Base-by-base conservation (phyloP, 192 early-diverging fungal genomes). In the Phlyctochytrium arcticum region DNA sequence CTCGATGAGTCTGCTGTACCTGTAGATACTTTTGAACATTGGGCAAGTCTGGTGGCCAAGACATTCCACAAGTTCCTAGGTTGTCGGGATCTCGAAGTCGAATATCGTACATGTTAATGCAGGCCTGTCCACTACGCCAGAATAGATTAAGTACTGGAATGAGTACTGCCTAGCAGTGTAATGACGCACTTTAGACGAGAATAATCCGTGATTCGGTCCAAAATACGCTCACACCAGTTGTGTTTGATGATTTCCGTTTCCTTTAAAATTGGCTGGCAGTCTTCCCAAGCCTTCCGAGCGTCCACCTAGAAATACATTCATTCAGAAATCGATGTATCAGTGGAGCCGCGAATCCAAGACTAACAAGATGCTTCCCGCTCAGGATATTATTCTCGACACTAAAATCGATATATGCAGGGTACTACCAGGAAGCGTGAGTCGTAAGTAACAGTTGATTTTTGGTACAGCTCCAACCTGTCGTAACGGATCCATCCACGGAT, bases 101-200 rank as follows among this genome's bases (percentile, higher is more conserved):
- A 50, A 88, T 73, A 48, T 90, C 85, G 64, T 90, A 90, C 75
- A 85, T 83, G 67, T 90, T 90, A 47, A 87, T 73, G 74, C 89
- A 90, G 36, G 58, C 62, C 36, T 65, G 23, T 3, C 75, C 70
- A 19, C 57, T 59, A 48, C 12, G 32, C n/a, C 31, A 12, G n/a
- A n/a, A n/a, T n/a, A n/a, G n/a, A n/a, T n/a, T n/a, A n/a, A 39
- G 24, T 17, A 10, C 7, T 8, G 36, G 8, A 26, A 7, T 10
- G 17, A 10, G 29, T 21, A 48, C 6, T 8, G 54, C 35, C 29
- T 7, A 24, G 35, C 8, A 48, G 17, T 6, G 23, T 4, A 47
- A 6, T 27, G 50, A n/a, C n/a, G n/a, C n/a, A n/a, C n/a, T n/a
- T n/a, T n/a, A n/a, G n/a, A n/a, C n/a, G n/a, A n/a, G n/a, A n/a